Conservation (phyloP, 2,329 filamentous ascomycete genomes). For the Aspergillus phoenicis region DNA sequence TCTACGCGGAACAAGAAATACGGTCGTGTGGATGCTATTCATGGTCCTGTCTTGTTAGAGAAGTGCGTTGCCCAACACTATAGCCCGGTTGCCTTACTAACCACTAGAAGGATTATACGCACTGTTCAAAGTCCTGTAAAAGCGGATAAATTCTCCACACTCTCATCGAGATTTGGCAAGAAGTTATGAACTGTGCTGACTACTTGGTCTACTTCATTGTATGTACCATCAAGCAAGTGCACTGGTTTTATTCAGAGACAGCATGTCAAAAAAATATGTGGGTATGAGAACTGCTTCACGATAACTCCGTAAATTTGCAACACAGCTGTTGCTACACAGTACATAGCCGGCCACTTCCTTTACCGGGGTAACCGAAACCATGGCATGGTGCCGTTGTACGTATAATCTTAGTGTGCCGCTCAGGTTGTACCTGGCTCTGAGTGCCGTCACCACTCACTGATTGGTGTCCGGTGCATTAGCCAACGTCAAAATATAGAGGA, state of each 20-base stretch:
- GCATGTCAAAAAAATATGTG: background rate
- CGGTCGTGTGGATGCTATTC: conserved; percentile 85
- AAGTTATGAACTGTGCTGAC: conserved; percentile 35
- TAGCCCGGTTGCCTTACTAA: conserved; percentile 20
- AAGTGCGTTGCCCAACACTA: conserved; percentile 61
- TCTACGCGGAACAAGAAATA: conserved; percentile 90
- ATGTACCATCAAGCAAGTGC: background rate
- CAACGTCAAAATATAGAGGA: no score
- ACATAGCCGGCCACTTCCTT: background rate
- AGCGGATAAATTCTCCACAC: conserved; percentile 67
- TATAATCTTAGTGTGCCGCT: no score
- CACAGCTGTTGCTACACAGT: background rate
- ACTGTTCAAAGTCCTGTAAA: conserved; percentile 62
- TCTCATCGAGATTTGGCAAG: conserved; percentile 76
- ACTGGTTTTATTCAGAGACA: background rate
- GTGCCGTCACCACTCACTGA: background rate
- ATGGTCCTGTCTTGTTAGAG: conserved; percentile 85
- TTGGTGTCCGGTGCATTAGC: background rate
- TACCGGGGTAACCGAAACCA: background rate
- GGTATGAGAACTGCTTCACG: background rate
- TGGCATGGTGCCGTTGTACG: background rate
- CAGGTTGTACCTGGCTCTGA: background rate
- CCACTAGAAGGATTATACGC: conserved; percentile 60
- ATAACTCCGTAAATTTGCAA: background rate
- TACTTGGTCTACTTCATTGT: background rate